A percentile compares a stretch with the other conserved stretches of the same genome.
These are phyloP conservation scores for Mycosarcoma maydis DNA, from an alignment of 1,284 basidiomycete genomes.

Conservation along the genomic window DNA sequence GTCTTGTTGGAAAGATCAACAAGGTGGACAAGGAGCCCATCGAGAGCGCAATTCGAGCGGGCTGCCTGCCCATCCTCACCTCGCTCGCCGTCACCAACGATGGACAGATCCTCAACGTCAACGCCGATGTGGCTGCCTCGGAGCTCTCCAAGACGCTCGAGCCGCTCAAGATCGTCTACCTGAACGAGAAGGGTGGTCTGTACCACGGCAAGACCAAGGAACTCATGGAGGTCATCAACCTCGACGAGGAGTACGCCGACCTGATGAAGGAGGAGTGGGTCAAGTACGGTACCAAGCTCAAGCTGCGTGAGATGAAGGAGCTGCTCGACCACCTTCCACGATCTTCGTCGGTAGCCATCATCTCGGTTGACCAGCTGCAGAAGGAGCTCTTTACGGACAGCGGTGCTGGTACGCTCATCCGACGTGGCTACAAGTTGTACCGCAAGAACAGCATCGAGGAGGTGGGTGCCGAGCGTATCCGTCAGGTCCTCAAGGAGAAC, in stretches of 20 bases:
- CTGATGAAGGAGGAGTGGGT: slow-evolving; percentile 99
- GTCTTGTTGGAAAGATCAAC: slow-evolving; percentile 66
- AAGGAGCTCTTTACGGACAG: slow-evolving; percentile 99
- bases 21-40: slow-evolving; percentile 67
- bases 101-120: slow-evolving; percentile 67
- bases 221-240: slow-evolving; percentile 87
- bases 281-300: slow-evolving; percentile 98
- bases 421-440: slow-evolving; percentile 97
- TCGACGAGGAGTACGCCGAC: slow-evolving; percentile 97
- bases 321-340: slow-evolving; percentile 97
- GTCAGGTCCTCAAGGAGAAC: slow-evolving; percentile 76
- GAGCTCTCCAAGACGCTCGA: slow-evolving; percentile 67
- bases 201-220: slow-evolving; percentile 84
- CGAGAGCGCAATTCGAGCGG: slow-evolving; percentile 66
- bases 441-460: slow-evolving; percentile 82
- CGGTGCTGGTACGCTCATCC: slow-evolving; percentile 96
- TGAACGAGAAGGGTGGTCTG: slow-evolving; percentile 97
- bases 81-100: slow-evolving; percentile 64
- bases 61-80: slow-evolving; percentile 66
- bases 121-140: slow-evolving; percentile 66
- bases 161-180: slow-evolving; percentile 89
- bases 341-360: slow-evolving; percentile 97
- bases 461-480: slow-evolving; percentile 88
- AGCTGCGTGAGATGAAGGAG: slow-evolving; percentile 99
- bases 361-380: slow-evolving; percentile 90